Conservation (phyloP, 148 eudicot species). For the Vaccinium macrocarpon region DNA sequence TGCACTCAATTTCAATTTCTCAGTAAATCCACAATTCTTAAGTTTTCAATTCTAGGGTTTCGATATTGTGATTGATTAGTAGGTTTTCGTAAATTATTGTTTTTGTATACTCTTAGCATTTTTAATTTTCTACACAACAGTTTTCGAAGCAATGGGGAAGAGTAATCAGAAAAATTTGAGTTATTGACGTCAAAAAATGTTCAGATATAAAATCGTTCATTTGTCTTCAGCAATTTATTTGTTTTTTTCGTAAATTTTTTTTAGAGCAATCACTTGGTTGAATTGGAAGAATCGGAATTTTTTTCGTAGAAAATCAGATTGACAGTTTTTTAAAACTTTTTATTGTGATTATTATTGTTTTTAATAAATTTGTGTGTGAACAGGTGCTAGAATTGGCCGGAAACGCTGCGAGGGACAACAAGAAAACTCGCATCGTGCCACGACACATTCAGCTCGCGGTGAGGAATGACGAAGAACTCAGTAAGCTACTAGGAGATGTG, state of each 20-base stretch:
- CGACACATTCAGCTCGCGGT: conserved; percentile 28
- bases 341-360: too few relatives aligned
- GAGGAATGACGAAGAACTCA: conserved; percentile 29
- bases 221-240: too few relatives aligned
- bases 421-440: conserved; percentile 22
- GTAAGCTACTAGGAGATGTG: conserved; percentile 22
- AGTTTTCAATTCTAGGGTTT: neutral
- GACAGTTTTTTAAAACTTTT: too few relatives aligned
- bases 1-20: conserved; percentile 2
- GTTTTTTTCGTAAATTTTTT: too few relatives aligned
- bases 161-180: too few relatives aligned
- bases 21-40: neutral
- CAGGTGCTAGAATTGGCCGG: conserved; percentile 29
- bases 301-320: too few relatives aligned
- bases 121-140: too few relatives aligned
- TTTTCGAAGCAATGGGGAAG: too few relatives aligned
- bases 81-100: neutral
- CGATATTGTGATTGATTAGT: neutral
- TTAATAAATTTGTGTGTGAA: neutral
- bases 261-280: too few relatives aligned
- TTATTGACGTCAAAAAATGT: too few relatives aligned
- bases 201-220: too few relatives aligned
- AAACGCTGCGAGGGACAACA: conserved; percentile 29
- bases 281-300: too few relatives aligned
- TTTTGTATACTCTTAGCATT: neutral